phyloP scores from a whole-genome alignment of 352 stramenopile genomes.

The Globisporangium viniferum region DNA sequence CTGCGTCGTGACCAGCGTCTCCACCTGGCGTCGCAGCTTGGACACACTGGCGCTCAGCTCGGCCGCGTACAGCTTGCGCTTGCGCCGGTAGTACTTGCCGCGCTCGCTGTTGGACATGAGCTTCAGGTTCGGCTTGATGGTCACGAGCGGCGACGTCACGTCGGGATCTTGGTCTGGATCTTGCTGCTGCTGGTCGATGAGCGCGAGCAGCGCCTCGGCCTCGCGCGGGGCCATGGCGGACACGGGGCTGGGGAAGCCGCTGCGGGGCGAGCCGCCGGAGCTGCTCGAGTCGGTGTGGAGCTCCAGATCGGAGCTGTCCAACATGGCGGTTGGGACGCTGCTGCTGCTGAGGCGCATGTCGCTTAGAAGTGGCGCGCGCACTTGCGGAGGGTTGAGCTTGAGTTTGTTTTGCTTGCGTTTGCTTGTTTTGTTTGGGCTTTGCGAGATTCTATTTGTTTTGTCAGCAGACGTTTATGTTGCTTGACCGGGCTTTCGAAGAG shows the following conservation, averaged over 20 bases:
- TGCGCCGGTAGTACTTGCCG: conserved; percentile 59
- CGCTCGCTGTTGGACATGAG: conserved; percentile 64
- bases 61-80: conserved; percentile 45
- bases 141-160: conserved; percentile 5
- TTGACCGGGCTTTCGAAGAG: too few species aligned
- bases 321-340: too few species aligned
- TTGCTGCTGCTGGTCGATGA: neutral
- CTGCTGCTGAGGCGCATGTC: neutral
- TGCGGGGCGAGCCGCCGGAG: neutral
- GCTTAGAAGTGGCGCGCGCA: neutral
- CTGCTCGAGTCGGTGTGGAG: conserved; percentile 2
- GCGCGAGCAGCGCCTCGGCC: neutral
- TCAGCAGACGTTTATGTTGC: neutral
- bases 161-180: neutral
- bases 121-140: conserved; percentile 32
- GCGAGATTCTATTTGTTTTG: neutral
- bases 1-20: conserved; percentile 27
- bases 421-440: neutral
- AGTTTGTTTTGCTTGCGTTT: neutral
- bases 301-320: conserved; percentile 5
- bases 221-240: neutral
- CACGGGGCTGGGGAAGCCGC: neutral
- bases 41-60: conserved; percentile 32
- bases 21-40: conserved; percentile 48
- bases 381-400: neutral